Evolutionary conservation across 306 rosid genomes (phyloP), one percentile per base, ranked within the genome.

Genomic region (Quercus berberidifolia): DNA sequence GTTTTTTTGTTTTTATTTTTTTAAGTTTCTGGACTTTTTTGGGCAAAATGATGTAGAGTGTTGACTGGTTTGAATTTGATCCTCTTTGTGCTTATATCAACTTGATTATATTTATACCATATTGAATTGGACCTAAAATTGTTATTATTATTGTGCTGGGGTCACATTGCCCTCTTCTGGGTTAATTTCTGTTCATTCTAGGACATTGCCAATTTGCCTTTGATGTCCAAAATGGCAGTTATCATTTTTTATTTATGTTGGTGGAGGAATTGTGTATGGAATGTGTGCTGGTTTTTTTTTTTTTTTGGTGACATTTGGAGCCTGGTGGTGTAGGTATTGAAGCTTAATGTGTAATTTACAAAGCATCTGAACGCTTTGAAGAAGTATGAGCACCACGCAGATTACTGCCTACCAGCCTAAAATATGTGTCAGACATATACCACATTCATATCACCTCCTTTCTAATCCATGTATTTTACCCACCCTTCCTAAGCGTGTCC

Each of bases 351-450:
- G 26, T 72, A 73, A 79, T 76, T 51, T 74, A 71, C 35, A 49
- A 56, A 63, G 83, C 81, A 60, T 28, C 21, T 30, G 51, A 26
- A 70, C 28, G 1, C 25, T 75, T 79, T 55, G 55, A 55, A 19
- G 35, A 85, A 81, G 79, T 43, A 90, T 90, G 92, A 81, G 81
- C 73, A 68, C 78, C 72, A 68, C 67, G 49, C 87, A 75, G 58
- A 78, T 86, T 76, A 78, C 79, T 73, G 80, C 84, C 25, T 68
- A 26, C 55, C 73, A 76, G 41, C 85, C 77, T 69, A 62, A 69
- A 69, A 54, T 79, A 70, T 54, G 30, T 78, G 57, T 38, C 68
- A 73, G 73, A 58, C 76, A 30, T 25, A 15, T 4, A 38, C 79
- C 74, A 74, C 76, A 64, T 55, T 73, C 54, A 52, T 58, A 51